Evolutionary conservation across 352 stramenopile species (phyloP).

Genomic region (Pythium pyrilobum): DNA sequence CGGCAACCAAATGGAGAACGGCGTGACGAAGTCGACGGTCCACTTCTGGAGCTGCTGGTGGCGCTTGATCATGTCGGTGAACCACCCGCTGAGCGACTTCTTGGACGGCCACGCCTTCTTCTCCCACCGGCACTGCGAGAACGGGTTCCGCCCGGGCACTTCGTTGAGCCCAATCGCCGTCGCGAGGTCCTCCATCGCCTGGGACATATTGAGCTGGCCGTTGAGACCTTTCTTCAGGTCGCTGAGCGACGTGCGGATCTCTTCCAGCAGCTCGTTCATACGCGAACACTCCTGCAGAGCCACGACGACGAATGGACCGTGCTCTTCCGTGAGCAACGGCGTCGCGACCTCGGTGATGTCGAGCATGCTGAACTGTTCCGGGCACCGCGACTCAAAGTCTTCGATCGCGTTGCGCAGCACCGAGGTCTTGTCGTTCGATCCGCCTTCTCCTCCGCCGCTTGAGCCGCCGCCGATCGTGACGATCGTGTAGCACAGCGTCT

Average conservation of each 20-base stretch:
- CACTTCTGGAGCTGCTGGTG: conserved; percentile 87
- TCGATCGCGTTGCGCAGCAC: conserved; percentile 85
- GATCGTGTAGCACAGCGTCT: conserved; percentile 93
- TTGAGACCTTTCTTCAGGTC: conserved; percentile 96
- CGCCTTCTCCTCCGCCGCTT: conserved; percentile 46
- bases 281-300: conserved; percentile 92
- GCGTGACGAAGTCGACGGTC: conserved; percentile 90
- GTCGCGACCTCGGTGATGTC: conserved; percentile 85
- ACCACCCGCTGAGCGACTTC: conserved; percentile 91
- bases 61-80: conserved; percentile 91
- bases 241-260: conserved; percentile 88
- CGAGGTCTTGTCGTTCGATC: conserved; percentile 61
- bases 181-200: conserved; percentile 92
- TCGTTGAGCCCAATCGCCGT: conserved; percentile 91
- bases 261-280: conserved; percentile 93
- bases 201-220: conserved; percentile 94
- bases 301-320: conserved; percentile 93
- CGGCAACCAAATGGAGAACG: conserved; percentile 93
- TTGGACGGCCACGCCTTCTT: conserved; percentile 95
- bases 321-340: conserved; percentile 82
- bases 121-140: conserved; percentile 95
- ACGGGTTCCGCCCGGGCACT: conserved; percentile 93
- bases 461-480: conserved; percentile 85
- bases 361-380: conserved; percentile 91
- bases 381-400: conserved; percentile 87